Percentiles rank a stretch among this genome's conserved stretches.
Evolutionary conservation across 139 green algal genomes (phyloP).

Genomic region (Coccomyxa sp.): DNA sequence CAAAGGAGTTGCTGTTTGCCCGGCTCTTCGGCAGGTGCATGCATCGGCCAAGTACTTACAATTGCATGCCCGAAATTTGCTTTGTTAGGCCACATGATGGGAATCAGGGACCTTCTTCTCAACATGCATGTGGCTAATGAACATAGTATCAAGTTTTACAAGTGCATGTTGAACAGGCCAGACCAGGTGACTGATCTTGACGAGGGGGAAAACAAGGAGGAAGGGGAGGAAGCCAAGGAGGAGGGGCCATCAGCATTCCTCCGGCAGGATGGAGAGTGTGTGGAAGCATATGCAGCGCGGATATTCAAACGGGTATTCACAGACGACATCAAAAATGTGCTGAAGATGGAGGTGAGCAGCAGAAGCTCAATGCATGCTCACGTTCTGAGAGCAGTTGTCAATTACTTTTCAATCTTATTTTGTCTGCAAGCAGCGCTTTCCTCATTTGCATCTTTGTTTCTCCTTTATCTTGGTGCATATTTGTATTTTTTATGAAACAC

Average conservation of each 20-base stretch:
- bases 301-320: constrained; percentile 41
- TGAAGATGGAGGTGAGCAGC: constrained; percentile 57
- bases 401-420: no score
- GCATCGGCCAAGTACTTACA: neutral
- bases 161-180: neutral
- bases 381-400: no score
- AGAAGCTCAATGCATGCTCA: no score
- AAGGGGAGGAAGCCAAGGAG: neutral
- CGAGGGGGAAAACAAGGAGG: constrained; percentile 10
- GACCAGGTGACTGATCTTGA: constrained; percentile 59
- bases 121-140: no score
- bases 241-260: constrained; percentile 15
- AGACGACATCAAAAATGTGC: constrained; percentile 66
- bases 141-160: neutral
- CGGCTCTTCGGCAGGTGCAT: constrained; percentile 78
- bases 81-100: neutral
- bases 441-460: no score
- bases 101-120: neutral
- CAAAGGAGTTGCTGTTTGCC: constrained; percentile 95
- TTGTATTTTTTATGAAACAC: no score
- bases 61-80: neutral
- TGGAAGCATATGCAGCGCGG: constrained; percentile 19
- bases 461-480: no score
- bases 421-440: no score
- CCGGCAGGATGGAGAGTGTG: constrained; percentile 18